These are phyloP conservation scores for Melaleuca quinquenervia DNA, from an alignment of 345 rosid species.

Conservation along the genomic window DNA sequence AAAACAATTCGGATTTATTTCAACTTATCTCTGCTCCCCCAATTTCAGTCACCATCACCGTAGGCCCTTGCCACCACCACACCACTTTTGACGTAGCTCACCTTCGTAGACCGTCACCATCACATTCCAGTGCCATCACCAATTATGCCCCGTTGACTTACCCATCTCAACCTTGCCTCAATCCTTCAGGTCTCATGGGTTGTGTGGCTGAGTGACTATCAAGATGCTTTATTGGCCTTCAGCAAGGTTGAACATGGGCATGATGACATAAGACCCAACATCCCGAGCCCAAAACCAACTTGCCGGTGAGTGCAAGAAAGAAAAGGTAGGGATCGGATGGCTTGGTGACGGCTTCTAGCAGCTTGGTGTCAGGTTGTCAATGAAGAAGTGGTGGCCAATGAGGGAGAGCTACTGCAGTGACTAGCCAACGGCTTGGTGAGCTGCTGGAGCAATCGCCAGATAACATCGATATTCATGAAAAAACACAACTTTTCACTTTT, in stretches of 20 bases:
- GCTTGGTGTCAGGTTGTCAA: not conserved
- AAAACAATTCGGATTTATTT: too few relatives aligned
- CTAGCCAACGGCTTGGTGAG: not conserved
- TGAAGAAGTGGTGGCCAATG: not conserved
- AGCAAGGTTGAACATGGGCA: rapidly evolving
- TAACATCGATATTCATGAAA: not conserved
- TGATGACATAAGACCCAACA: rapidly evolving
- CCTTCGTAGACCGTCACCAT: too few relatives aligned
- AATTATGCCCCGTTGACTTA: too few relatives aligned
- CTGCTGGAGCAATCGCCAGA: rapidly evolving
- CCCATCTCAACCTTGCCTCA: too few relatives aligned
- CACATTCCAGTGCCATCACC: too few relatives aligned
- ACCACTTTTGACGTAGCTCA: too few relatives aligned
- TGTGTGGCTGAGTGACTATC: too few relatives aligned
- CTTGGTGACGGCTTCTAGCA: not conserved
- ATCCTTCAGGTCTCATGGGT: too few relatives aligned
- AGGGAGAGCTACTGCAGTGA: not conserved
- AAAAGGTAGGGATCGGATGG: not conserved
- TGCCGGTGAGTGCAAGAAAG: not conserved
- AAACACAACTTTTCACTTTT: not conserved
- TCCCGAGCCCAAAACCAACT: not conserved
- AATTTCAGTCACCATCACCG: too few relatives aligned
- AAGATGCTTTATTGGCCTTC: too few relatives aligned
- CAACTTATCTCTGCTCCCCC: too few relatives aligned
- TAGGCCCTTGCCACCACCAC: too few relatives aligned